Base-by-base conservation (phyloP, 345 rosid species). In the Eucalyptus tenuipes region DNA sequence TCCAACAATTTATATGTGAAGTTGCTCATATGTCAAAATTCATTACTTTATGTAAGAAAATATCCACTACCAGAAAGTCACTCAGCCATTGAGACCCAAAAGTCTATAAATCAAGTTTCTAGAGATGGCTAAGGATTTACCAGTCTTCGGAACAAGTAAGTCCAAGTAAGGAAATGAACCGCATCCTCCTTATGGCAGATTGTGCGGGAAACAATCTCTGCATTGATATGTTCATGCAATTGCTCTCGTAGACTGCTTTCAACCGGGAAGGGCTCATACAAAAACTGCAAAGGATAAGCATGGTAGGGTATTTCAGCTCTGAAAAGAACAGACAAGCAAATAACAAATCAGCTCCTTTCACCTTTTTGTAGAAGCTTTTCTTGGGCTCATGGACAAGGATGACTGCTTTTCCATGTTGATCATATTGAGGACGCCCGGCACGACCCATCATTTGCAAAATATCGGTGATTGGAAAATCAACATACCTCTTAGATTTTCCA, bases 401-500 rank as follows among this genome's bases (percentile, higher is more conserved):
- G 88, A 97, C 99, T 82, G 99, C 99, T 94, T 97, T 97, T 88
- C 99, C 99, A 91, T 97, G 97, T 90, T 97, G 99, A 92, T 97
- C 99, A 91, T 93, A 97, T 82, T 97, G 99, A n/a, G 99, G 99
- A 53, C 99, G 97, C 59, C 99, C 99, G 40, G 99, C 99, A 92
- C 99, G 99, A 61, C 99, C 99, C 99, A 97, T 97, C 99, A 97
- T 97, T 95, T 97, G 99, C 94, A 97, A 92, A 88, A 97, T 97
- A 92, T 97, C 99, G 42, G 99, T 97, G 93, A 96, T 97, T 10
- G 99, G 99, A 64, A 94, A 96, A 91, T 96, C 99, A 20, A 96
- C 98, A 92, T 97, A 97, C 95, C 99, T 95, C 93, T 96, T 97
- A 89, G 99, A 71, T 95, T 97, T 97, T 87, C 98, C 99, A 90